Evolutionary conservation across 768 basidiomycete genomes (phyloP).

Genomic region (Russula virescens): DNA sequence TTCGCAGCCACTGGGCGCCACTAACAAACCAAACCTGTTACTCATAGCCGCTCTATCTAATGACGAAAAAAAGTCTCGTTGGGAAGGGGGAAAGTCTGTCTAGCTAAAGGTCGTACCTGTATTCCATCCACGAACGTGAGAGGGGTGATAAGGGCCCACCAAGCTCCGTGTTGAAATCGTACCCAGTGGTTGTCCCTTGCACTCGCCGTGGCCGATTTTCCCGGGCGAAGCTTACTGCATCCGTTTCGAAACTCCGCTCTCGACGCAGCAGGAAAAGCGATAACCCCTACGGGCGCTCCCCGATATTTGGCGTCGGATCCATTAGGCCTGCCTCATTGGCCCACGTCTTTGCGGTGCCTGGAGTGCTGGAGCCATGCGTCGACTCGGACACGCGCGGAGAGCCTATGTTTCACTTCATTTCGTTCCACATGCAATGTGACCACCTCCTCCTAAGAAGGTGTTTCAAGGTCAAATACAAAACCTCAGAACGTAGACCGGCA

Average conservation of each 20-base stretch:
- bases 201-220: not conserved
- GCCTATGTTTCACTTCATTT: not conserved
- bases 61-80: not conserved
- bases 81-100: not conserved
- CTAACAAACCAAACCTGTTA: not conserved
- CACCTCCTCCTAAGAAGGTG: not conserved
- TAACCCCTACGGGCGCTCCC: not conserved
- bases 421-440: not conserved
- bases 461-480: not conserved
- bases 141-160: not conserved
- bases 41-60: not conserved
- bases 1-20: not conserved
- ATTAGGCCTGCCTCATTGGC: not conserved
- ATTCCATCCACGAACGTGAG: slow-evolving; percentile 1
- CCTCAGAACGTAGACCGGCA: not conserved
- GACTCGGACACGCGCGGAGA: not conserved
- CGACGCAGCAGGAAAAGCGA: not conserved
- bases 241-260: not conserved
- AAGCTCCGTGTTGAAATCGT: not conserved
- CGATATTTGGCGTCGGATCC: not conserved
- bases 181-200: no score
- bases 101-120: not conserved
- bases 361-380: not conserved
- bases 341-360: no score
- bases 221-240: not conserved